Conservation (phyloP, 202 grass and related monocot species). For the Schoenoplectus triqueter region DNA sequence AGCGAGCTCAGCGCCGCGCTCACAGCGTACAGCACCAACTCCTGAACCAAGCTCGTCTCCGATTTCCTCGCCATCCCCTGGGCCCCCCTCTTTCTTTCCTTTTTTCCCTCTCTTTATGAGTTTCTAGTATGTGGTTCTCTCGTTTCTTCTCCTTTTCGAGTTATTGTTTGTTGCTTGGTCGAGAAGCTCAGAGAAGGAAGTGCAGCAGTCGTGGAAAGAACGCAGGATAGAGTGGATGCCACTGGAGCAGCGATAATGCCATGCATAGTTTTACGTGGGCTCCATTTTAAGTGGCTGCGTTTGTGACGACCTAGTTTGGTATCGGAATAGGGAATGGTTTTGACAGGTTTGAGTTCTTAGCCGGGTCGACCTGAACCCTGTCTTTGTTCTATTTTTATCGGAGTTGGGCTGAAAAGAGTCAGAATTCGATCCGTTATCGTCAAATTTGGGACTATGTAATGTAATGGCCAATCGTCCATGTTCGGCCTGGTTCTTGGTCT, state of each 20-base stretch:
- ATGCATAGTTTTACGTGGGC: too few species aligned
- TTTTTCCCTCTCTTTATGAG: neutral
- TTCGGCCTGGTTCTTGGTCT: neutral
- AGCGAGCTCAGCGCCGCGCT: conserved; percentile 92
- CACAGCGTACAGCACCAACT: conserved; percentile 93
- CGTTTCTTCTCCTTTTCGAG: neutral
- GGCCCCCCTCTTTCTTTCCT: neutral
- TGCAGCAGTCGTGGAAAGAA: conserved; percentile 3
- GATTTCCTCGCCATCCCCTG: conserved; percentile 58
- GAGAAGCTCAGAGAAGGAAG: conserved; percentile 26
- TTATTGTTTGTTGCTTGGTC: conserved; percentile 19
- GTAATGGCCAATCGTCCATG: neutral
- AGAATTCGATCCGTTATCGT: neutral
- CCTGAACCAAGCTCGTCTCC: conserved; percentile 66
- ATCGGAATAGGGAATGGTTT: too few species aligned
- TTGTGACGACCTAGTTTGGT: too few species aligned
- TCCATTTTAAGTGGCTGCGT: too few species aligned
- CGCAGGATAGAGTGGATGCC: too few species aligned
- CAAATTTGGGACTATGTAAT: neutral
- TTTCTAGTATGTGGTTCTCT: neutral
- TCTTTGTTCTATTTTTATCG: neutral
- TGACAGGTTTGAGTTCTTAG: too few species aligned
- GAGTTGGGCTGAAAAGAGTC: neutral
- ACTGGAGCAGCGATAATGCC: too few species aligned
- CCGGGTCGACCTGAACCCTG: neutral